Conservation (phyloP, 1,284 basidiomycete genomes). For the Pascua guehoae region DNA sequence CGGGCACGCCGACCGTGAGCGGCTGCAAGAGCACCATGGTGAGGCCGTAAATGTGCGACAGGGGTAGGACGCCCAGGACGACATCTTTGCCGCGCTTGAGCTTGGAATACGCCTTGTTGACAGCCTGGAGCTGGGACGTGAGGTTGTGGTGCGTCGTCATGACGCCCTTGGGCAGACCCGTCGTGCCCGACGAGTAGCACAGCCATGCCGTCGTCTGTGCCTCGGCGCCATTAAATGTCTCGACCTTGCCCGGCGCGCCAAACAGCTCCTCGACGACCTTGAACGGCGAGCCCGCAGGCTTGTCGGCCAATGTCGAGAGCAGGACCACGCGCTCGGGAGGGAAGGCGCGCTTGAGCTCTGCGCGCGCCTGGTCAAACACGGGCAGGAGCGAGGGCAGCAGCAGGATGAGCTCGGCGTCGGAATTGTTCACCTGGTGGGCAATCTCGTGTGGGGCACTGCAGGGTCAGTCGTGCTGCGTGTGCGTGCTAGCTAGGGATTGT, state of each 20-base stretch:
- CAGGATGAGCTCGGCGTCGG: conserved; percentile 57
- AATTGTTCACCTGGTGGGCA: conserved; percentile 52
- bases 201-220: conserved; percentile 38
- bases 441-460: conserved; percentile 43
- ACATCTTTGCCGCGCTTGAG: conserved; percentile 8
- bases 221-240: conserved; percentile 10
- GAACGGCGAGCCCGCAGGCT: conserved; percentile 8
- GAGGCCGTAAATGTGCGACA: conserved; percentile 20
- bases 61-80: conserved; percentile 13
- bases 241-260: conserved; percentile 2
- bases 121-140: conserved; percentile 37
- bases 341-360: conserved; percentile 5
- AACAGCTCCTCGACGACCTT: conserved; percentile 10
- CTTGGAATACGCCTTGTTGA: conserved; percentile 3
- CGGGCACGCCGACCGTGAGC: conserved; percentile 58
- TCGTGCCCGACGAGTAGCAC: conserved; percentile 65
- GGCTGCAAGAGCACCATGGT: conserved; percentile 58
- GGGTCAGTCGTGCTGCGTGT: conserved; percentile 5
- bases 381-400: conserved; percentile 56
- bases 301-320: conserved; percentile 4
- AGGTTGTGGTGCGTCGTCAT: conserved; percentile 65
- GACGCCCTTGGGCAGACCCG: conserved; percentile 47
- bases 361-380: conserved; percentile 22
- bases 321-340: conserved; percentile 9
- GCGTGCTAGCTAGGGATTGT: background rate